phyloP scores from a whole-genome alignment of 1,139 yeast genomes.

The Citeromyces hawaiiensis region DNA sequence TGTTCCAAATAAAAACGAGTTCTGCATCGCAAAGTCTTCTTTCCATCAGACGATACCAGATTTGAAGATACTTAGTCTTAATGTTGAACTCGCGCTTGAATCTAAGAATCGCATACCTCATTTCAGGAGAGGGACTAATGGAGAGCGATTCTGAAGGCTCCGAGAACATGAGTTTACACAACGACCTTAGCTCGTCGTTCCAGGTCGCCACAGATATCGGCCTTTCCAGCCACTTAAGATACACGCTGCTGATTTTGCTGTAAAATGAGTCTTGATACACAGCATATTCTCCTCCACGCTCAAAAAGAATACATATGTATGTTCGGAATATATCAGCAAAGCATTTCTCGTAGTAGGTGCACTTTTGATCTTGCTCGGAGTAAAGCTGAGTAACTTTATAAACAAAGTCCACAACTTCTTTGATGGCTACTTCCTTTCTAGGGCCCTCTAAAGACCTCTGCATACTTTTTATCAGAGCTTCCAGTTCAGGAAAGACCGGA shows the following conservation, averaged over 20 bases:
- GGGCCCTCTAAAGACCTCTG: not conserved
- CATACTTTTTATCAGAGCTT: slow-evolving; percentile 7
- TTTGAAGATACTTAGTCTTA: slow-evolving; percentile 7
- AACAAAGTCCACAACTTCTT: slow-evolving; percentile 4
- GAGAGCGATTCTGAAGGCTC: slow-evolving; percentile 9
- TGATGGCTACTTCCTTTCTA: not conserved
- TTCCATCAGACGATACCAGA: slow-evolving; percentile 10
- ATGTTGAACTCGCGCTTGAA: slow-evolving; percentile 9
- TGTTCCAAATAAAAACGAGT: slow-evolving; percentile 4
- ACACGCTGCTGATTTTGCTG: slow-evolving; percentile 7
- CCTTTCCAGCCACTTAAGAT: slow-evolving; percentile 9
- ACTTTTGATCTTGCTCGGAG: not conserved
- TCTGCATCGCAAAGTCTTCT: slow-evolving; percentile 5
- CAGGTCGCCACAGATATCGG: slow-evolving; percentile 7
- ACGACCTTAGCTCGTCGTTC: slow-evolving; percentile 6
- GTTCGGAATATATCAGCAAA: slow-evolving; percentile 10
- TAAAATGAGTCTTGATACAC: slow-evolving; percentile 11
- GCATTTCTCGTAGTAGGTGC: slow-evolving; percentile 8
- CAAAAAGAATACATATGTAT: slow-evolving; percentile 9
- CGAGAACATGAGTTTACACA: slow-evolving; percentile 8
- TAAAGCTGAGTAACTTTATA: slow-evolving; percentile 1
- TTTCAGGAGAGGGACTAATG: slow-evolving; percentile 10
- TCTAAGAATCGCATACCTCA: slow-evolving; percentile 13
- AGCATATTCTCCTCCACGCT: slow-evolving; percentile 5
- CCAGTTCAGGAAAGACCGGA: slow-evolving; percentile 13